phyloP scores from a whole-genome alignment of 192 early-diverging fungal species.

The Ramicandelaber brevisporus region DNA sequence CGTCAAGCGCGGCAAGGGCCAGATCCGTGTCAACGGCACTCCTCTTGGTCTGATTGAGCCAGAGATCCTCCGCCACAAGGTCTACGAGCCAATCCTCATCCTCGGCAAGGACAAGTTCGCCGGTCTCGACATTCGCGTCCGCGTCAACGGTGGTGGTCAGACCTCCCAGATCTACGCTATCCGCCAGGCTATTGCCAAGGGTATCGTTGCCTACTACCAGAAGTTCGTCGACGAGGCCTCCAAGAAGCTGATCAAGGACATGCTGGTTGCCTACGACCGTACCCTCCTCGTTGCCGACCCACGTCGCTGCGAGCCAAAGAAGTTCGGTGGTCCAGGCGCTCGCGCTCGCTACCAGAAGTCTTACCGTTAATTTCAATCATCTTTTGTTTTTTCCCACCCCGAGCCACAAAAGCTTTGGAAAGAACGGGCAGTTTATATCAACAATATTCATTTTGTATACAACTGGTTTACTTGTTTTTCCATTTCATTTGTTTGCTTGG shows the following conservation, averaged over 20 bases:
- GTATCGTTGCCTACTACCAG: slow-evolving; percentile 96
- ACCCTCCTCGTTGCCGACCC: slow-evolving; percentile 95
- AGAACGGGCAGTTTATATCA: too few relatives aligned
- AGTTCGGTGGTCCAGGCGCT: slow-evolving; percentile 98
- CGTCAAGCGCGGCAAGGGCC: slow-evolving; percentile 92
- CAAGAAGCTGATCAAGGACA: slow-evolving; percentile 98
- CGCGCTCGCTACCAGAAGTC: slow-evolving; percentile 86
- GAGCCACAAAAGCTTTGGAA: too few relatives aligned
- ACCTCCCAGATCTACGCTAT: slow-evolving; percentile 95
- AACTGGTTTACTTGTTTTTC: too few relatives aligned
- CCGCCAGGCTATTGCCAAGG: slow-evolving; percentile 98
- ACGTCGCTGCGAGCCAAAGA: slow-evolving; percentile 99
- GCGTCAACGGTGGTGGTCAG: slow-evolving; percentile 92
- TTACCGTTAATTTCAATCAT: slow-evolving; percentile 43
- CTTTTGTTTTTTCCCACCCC: too few relatives aligned
- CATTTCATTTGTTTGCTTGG: too few relatives aligned
- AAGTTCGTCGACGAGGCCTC: slow-evolving; percentile 98
- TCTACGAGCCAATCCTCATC: slow-evolving; percentile 92
- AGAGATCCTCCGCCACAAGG: slow-evolving; percentile 90
- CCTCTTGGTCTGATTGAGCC: slow-evolving; percentile 92
- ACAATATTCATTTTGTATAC: too few relatives aligned
- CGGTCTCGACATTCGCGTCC: slow-evolving; percentile 88
- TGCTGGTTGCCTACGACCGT: slow-evolving; percentile 76
- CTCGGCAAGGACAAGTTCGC: slow-evolving; percentile 92
- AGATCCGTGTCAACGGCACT: slow-evolving; percentile 93